Conservation (phyloP, 257 asterid species). For the Solanum gracilifrons region DNA sequence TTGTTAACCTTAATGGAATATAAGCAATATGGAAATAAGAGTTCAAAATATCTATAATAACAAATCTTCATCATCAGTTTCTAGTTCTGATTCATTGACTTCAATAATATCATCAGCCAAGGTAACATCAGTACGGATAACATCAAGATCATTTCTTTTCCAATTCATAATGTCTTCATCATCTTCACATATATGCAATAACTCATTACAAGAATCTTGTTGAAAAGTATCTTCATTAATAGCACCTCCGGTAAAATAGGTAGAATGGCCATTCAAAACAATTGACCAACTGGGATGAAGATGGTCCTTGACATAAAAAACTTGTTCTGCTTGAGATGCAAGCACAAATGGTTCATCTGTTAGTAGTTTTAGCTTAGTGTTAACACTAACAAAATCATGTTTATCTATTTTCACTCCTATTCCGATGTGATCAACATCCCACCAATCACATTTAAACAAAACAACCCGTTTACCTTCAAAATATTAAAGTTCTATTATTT, state of each 20-base stretch:
- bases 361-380: too few relatives aligned
- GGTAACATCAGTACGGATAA: neutral
- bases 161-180: neutral
- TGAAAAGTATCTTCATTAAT: neutral
- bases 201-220: neutral
- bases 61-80: neutral
- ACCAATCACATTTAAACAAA: too few relatives aligned
- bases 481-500: too few relatives aligned
- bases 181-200: neutral
- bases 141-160: neutral
- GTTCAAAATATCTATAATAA: neutral
- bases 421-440: too few relatives aligned
- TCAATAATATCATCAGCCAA: neutral
- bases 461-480: too few relatives aligned
- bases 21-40: neutral
- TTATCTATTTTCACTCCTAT: too few relatives aligned
- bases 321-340: too few relatives aligned
- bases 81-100: neutral
- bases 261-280: neutral
- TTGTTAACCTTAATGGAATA: neutral
- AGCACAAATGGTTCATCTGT: too few relatives aligned
- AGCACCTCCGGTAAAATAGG: neutral
- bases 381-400: too few relatives aligned
- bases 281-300: neutral
- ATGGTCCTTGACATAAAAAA: too few relatives aligned